A percentile compares a stretch with the other conserved stretches of the same genome.
Evolutionary conservation across 768 basidiomycete species (phyloP).

Genomic region (Xerocomellus chrysenteron): DNA sequence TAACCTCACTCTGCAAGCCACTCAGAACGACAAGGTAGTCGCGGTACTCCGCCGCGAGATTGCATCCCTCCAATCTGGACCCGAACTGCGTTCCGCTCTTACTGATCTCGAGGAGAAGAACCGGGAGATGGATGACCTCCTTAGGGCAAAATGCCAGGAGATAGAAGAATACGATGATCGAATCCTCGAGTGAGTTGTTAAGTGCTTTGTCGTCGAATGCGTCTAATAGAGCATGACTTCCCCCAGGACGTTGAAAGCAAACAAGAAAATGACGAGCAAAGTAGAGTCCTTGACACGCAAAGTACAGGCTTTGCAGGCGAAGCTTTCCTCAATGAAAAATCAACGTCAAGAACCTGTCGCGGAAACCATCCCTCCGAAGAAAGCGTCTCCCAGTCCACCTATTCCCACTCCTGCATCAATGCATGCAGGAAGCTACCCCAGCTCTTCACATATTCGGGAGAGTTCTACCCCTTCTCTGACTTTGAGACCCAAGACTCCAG

Average conservation of each 20-base stretch:
- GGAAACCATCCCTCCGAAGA: conserved; percentile 11
- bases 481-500: conserved; percentile 54
- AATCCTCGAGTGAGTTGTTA: conserved; percentile 58
- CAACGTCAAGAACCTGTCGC: conserved; percentile 22
- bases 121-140: conserved; percentile 71
- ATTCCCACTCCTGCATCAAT: conserved; percentile 8
- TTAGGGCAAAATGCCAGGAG: conserved; percentile 67
- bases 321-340: conserved; percentile 55
- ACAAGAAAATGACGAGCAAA: conserved; percentile 70
- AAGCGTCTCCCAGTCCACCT: conserved; percentile 11
- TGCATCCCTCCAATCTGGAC: conserved; percentile 47
- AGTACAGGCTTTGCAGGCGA: conserved; percentile 67
- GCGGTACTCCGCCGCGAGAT: conserved; percentile 59
- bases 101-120: conserved; percentile 67
- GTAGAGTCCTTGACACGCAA: conserved; percentile 73
- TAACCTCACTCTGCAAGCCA: conserved; percentile 59
- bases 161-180: conserved; percentile 86
- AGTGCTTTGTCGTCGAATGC: conserved; percentile 3
- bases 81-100: conserved; percentile 55
- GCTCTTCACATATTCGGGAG: conserved; percentile 18
- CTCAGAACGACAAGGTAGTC: conserved; percentile 67
- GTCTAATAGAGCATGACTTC: conserved; percentile 3
- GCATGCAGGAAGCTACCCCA: not conserved
- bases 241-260: conserved; percentile 70
- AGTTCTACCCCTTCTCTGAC: conserved; percentile 46